phyloP scores from a whole-genome alignment of 2,329 filamentous ascomycete genomes.

The Colletotrichum orchidophilum region DNA sequence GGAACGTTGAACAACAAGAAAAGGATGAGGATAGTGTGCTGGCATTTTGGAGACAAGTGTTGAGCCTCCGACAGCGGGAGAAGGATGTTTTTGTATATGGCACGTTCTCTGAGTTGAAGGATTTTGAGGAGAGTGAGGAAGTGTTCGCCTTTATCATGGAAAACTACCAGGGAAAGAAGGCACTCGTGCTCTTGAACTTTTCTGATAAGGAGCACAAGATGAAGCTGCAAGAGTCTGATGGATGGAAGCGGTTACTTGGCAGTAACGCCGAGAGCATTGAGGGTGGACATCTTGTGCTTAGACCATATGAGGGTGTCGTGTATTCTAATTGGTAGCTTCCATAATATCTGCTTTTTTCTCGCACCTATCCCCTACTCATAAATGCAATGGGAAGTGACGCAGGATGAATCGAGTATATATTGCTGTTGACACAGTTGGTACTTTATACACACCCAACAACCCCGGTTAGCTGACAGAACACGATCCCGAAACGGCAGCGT shows the following conservation, averaged over 20 bases:
- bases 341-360: not conserved
- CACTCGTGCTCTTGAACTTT: not conserved
- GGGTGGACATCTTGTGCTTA: not conserved
- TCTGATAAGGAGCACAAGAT: not conserved
- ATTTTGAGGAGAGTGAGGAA: not conserved
- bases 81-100: not conserved
- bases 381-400: not conserved
- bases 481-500: not conserved
- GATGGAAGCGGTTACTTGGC: not conserved
- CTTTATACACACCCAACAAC: no score
- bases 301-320: not conserved
- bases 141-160: not conserved
- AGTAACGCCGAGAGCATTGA: not conserved
- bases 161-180: not conserved
- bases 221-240: not conserved
- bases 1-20: not conserved
- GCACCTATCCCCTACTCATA: not conserved
- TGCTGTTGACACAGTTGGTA: not conserved
- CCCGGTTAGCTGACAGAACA: no score
- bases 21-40: not conserved
- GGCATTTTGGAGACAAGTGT: not conserved
- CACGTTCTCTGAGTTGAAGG: not conserved
- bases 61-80: not conserved
- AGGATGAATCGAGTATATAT: not conserved
- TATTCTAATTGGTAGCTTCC: not conserved